A percentile compares a stretch with the other conserved stretches of the same genome.
Evolutionary conservation across 345 rosid species (phyloP).

Genomic region (Eutrema japonicum): DNA sequence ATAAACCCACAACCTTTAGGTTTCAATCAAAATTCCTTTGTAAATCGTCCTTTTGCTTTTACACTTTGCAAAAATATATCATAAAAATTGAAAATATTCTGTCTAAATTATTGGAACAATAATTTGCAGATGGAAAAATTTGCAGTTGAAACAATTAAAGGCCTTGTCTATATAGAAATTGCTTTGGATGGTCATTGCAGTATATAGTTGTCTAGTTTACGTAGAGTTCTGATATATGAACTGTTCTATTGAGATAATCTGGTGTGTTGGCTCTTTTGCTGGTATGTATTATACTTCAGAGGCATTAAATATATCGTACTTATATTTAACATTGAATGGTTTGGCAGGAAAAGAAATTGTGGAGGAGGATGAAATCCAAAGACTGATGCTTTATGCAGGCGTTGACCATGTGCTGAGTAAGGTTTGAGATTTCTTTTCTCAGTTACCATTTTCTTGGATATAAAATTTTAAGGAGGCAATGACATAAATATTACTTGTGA

Average conservation of each 20-base stretch:
- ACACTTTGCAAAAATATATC: neutral
- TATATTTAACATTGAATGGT: neutral
- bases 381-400: slow-evolving; percentile 60
- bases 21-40: neutral
- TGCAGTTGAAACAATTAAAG: neutral
- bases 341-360: slow-evolving; percentile 75
- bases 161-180: neutral
- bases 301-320: neutral
- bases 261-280: slow-evolving; percentile 15
- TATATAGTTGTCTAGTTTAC: slow-evolving; percentile 12
- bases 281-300: neutral
- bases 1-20: neutral
- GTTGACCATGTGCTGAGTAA: slow-evolving; percentile 77
- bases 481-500: neutral
- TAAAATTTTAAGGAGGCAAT: slow-evolving; percentile 13
- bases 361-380: slow-evolving; percentile 54
- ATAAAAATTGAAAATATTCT: neutral
- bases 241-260: slow-evolving; percentile 14
- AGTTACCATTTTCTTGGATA: slow-evolving; percentile 17
- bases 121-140: neutral
- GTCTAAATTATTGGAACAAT: neutral
- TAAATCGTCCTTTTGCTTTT: neutral
- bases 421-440: slow-evolving; percentile 56
- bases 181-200: neutral
- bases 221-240: slow-evolving; percentile 4